Evolutionary conservation across 1,284 basidiomycete species (phyloP), one percentile per base, ranked within the genome.

Genomic region (Fomitopsis schrenkii): DNA sequence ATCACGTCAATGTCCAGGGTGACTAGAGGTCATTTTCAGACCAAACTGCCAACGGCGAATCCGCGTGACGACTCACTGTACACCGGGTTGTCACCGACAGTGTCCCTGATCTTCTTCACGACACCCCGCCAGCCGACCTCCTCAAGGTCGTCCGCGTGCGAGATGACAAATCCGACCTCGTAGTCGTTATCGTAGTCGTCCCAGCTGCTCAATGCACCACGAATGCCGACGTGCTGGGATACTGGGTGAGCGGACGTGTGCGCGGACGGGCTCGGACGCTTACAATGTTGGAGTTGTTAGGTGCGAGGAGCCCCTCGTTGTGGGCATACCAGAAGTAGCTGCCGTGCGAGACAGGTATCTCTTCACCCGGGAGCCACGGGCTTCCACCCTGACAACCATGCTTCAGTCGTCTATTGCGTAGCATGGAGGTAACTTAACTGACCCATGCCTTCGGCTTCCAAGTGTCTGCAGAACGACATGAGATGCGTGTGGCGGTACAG

Each of bases 281-380:
- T 58, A 78, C 77, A 53, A 78, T 75, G 60, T 76, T 77, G 54
- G 74, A 68, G 48, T 72, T 70, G 66, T 78, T 74, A 14, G 72
- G 60, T 35, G 77, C 75, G n/a, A 74, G 68, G 4, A 78, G 71
- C 19, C 77, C 76, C 63, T 79, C 77, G 41, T 77, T 64, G 41
- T 71, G 62, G 0, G 77, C 77, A 56, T 77, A 76, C 70, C 70
- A 77, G 69, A 79, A 79, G 70, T 77, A 78, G 58, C 71, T 74
- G 5, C 77, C 77, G 61, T 78, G 77, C 36, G 69, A 73, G 53
- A 75, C 71, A 6, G 74, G 73, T 26, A 75, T 67, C 57, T 74
- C 72, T 67, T 75, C 73, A 17, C 63, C 74, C 1, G 74, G 74
- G 6, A 75, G 67, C 74, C 73, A 74, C 14, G 74, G 74, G 40